Evolutionary conservation across 768 basidiomycete genomes (phyloP), one percentile per base, ranked within the genome.

Genomic region (Leccinum boreale): DNA sequence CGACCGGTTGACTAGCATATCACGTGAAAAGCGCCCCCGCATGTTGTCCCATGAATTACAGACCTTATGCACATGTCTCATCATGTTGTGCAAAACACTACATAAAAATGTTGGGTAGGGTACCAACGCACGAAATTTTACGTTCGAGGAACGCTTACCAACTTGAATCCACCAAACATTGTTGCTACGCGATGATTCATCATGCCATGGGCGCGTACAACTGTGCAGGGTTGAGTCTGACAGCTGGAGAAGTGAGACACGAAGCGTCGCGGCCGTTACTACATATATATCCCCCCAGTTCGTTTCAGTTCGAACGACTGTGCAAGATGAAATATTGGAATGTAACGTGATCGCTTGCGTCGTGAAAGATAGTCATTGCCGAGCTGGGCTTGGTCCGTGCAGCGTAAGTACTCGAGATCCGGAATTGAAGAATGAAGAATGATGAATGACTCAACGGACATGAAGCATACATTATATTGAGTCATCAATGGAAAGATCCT

Each of bases 1-100:
- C 39, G 11, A 44, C 19, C 19, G 66, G 66, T 46, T 75, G 69
- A 44, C 76, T 78, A 39, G 7, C 4, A 42, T 42, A 10, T 7
- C 45, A 46, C 45, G 23, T 46, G 23, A 46, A 46, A 23, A 15
- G 45, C 12, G 21, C 21, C 45, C 17, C 11, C 12, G 12, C 23
- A 15, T 14, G 45, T 23, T 12, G 23, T 46, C 12, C 45, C 45
- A 46, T 23, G 45, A 12, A 23, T 44, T 44, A 21, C 42, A 21
- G 42, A 19, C 39, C 17, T 21, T n/a, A 21, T 12, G n/a, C 42
- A 11, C 42, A 21, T 45, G 42, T 44, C 10, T 46, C 12, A 46
- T 23, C 21, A 14, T 46, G 45, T 46, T 46, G 7, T 5, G 31
- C 4, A 46, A 46, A 44, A 19, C 36, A n/a, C n/a, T 19, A 19